phyloP scores from a whole-genome alignment of 208 protist genomes.

The Phytomonas francai region DNA sequence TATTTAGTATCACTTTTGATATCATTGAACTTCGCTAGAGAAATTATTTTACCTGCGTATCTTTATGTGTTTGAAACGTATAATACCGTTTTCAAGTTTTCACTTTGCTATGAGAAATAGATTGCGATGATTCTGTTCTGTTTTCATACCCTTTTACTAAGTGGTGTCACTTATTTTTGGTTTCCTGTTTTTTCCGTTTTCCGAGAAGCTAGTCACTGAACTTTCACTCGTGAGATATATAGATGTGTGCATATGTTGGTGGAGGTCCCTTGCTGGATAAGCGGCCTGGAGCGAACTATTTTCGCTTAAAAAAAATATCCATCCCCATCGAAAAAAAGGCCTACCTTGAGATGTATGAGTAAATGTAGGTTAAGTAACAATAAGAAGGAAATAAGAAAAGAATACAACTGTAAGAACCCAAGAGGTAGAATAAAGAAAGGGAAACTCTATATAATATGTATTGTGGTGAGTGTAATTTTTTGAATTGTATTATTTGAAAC shows the following conservation, averaged over 20 bases:
- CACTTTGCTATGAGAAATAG: neutral
- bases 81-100: neutral
- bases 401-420: conserved; percentile 9
- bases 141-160: neutral
- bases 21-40: neutral
- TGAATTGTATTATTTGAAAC: conserved; percentile 4
- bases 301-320: too few species aligned
- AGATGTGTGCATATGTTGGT: neutral
- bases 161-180: neutral
- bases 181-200: neutral
- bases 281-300: neutral
- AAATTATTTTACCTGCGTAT: neutral
- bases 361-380: neutral
- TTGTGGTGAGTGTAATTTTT: conserved; percentile 1
- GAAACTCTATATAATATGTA: neutral
- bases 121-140: neutral
- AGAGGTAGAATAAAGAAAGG: conserved; percentile 5
- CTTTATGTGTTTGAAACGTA: neutral
- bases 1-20: neutral
- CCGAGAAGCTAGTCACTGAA: neutral
- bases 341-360: neutral
- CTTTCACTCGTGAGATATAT: neutral
- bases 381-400: conserved; percentile 3
- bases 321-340: neutral
- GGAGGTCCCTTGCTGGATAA: neutral